These are phyloP conservation scores for Aquilaria sinensis DNA, from an alignment of 345 rosid genomes.

Conservation along the genomic window DNA sequence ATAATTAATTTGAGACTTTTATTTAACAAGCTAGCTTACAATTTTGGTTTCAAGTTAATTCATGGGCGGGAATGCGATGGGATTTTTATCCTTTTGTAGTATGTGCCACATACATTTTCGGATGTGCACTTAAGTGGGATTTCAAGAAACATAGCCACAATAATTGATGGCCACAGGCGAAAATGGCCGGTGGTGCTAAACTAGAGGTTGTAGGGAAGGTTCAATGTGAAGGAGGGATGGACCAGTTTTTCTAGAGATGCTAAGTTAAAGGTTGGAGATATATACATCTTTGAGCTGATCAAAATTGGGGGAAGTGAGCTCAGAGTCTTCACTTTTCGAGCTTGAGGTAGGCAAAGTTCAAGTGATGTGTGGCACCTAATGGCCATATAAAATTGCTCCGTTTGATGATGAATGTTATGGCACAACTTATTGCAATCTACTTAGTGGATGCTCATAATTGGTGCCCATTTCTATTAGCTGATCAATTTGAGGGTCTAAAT, in stretches of 20 bases:
- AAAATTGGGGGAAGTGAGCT: neutral
- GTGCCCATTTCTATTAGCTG: neutral
- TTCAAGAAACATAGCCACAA: neutral
- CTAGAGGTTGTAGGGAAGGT: too few relatives aligned
- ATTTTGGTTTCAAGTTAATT: too few relatives aligned
- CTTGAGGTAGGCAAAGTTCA: neutral
- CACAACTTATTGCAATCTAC: neutral
- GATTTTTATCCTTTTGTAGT: conserved; percentile 8
- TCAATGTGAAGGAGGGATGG: neutral
- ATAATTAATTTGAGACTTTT: neutral
- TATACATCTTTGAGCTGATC: neutral
- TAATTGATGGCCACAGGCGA: neutral
- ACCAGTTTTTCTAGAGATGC: neutral
- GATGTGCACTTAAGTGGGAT: neutral
- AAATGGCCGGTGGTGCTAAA: neutral
- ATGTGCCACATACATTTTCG: conserved; percentile 5
- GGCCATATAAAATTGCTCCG: neutral
- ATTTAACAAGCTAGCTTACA: neutral
- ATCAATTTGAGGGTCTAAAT: neutral
- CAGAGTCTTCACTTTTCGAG: neutral
- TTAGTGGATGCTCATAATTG: neutral
- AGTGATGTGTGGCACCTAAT: neutral
- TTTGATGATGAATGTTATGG: neutral
- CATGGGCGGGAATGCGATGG: too few relatives aligned
- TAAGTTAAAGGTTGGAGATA: neutral